Evolutionary conservation across 2,329 filamentous ascomycete genomes (phyloP).

Genomic region (Pseudogymnoascus sp.): DNA sequence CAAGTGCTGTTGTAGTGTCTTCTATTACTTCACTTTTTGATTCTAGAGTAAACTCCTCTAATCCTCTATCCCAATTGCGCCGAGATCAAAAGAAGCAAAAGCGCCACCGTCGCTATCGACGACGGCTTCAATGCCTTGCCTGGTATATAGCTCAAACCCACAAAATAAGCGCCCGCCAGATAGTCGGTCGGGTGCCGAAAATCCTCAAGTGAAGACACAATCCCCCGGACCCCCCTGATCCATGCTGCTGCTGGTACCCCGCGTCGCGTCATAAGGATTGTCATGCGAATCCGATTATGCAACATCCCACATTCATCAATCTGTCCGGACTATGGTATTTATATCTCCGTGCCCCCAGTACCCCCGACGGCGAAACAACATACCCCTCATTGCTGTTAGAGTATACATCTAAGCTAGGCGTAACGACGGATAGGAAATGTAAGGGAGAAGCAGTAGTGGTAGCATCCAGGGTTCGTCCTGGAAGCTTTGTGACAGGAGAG

Average conservation of each 20-base stretch:
- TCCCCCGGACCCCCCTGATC: not conserved
- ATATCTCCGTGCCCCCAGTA: not conserved
- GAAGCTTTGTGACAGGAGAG: constrained; percentile 7
- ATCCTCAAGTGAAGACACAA: not conserved
- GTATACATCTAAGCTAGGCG: constrained; percentile 8
- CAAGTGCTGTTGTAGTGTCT: not conserved
- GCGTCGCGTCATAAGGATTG: not conserved
- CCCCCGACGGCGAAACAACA: not conserved
- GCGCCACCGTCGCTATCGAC: not conserved
- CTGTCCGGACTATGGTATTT: not conserved
- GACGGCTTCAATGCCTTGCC: not conserved
- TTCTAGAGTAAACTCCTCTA: not conserved
- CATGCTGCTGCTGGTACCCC: not conserved
- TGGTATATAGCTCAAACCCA: constrained; percentile 6
- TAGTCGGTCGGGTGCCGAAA: not conserved
- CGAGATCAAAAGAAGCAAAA: not conserved
- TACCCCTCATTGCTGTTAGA: constrained; percentile 6
- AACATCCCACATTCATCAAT: not conserved
- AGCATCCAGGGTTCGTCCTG: constrained; percentile 5
- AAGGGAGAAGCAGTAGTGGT: constrained; percentile 6
- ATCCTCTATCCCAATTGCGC: constrained; percentile 1
- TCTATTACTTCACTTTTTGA: not conserved
- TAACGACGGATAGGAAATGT: not conserved
- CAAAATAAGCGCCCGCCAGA: not conserved
- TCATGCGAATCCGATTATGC: constrained; percentile 1